phyloP scores from a whole-genome alignment of 441 rosid genomes.

The Syzygium malaccense region DNA sequence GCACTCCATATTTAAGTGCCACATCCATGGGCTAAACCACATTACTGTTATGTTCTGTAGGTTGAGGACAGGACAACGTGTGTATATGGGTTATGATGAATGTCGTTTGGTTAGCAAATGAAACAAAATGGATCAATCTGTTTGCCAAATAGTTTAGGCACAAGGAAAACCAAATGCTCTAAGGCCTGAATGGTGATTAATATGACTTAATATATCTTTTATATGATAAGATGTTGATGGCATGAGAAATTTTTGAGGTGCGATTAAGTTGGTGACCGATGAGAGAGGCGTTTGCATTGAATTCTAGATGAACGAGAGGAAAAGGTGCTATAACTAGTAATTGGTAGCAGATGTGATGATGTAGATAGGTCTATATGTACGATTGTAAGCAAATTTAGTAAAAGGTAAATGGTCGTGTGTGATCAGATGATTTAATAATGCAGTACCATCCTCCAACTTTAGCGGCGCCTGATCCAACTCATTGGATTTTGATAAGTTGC shows the following conservation, averaged over 20 bases:
- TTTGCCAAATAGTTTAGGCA: neutral
- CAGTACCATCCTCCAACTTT: neutral
- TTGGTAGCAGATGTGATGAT: neutral
- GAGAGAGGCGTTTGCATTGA: neutral
- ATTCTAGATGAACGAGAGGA: neutral
- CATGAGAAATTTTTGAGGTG: neutral
- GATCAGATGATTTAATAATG: neutral
- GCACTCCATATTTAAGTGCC: neutral
- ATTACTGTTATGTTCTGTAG: neutral
- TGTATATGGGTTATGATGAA: neutral
- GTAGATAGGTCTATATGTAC: neutral
- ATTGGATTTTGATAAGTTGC: neutral
- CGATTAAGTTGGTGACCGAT: neutral
- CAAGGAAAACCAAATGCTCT: neutral
- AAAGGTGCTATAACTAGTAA: neutral
- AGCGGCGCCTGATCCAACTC: neutral
- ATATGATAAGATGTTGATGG: neutral
- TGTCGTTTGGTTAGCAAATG: neutral
- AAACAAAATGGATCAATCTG: neutral
- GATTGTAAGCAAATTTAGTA: neutral
- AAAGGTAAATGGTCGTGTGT: neutral
- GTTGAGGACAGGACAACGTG: neutral
- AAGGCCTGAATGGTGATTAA: neutral
- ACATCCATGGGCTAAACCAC: neutral
- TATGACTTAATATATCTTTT: neutral